A percentile compares a stretch with the other conserved stretches of the same genome.
Conservation (phyloP, 352 stramenopile species). For the Globisporangium uncinulatum region DNA sequence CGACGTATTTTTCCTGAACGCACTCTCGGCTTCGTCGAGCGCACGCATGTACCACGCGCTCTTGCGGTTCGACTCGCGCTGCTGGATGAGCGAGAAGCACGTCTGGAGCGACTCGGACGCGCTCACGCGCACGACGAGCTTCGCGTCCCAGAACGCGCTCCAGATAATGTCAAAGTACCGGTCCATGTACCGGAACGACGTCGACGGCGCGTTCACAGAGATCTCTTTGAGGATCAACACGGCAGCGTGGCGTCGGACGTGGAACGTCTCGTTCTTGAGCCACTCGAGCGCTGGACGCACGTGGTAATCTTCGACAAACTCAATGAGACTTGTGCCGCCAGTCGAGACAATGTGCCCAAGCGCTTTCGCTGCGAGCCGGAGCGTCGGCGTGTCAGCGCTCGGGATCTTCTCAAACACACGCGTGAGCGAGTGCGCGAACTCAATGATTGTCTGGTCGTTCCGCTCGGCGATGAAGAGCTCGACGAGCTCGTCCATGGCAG, state of each 20-base stretch:
- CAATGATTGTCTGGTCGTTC: conserved; percentile 88
- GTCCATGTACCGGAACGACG: conserved; percentile 84
- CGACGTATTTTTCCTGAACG: conserved; percentile 68
- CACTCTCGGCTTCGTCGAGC: conserved; percentile 68
- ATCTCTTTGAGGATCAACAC: conserved; percentile 88
- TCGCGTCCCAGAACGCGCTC: conserved; percentile 85
- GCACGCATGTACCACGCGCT: conserved; percentile 75
- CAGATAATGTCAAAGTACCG: conserved; percentile 89
- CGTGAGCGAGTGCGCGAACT: conserved; percentile 84
- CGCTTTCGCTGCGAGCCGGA: conserved; percentile 71
- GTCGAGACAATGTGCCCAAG: conserved; percentile 86
- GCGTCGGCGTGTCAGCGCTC: conserved; percentile 57
- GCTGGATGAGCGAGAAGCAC: conserved; percentile 83
- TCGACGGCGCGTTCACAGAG: conserved; percentile 81
- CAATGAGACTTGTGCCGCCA: conserved; percentile 78
- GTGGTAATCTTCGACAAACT: conserved; percentile 88
- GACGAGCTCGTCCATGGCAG: conserved; percentile 86
- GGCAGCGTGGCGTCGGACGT: conserved; percentile 75
- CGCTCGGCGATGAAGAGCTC: conserved; percentile 86
- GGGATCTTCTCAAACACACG: conserved; percentile 87
- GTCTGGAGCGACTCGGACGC: conserved; percentile 80
- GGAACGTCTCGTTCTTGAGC: conserved; percentile 88
- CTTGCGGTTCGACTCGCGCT: conserved; percentile 85
- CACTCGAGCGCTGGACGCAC: conserved; percentile 83
- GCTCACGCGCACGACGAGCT: conserved; percentile 70